Conservation (phyloP, 345 rosid genomes). For the Eutrema yunnanense region DNA sequence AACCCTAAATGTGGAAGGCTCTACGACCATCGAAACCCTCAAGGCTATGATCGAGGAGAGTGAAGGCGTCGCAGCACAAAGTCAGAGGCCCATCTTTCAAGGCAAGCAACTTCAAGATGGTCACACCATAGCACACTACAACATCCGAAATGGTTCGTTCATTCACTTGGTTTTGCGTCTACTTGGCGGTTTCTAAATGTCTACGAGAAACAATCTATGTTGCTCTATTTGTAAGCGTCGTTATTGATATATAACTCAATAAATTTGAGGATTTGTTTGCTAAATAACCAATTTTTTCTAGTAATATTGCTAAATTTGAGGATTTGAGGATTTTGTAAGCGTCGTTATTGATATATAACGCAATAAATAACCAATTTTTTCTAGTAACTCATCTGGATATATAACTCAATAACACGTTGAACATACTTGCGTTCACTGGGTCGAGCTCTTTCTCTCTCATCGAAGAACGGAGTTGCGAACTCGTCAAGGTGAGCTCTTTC, state of each 20-base stretch:
- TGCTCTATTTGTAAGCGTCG: too few species aligned
- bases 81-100: neutral
- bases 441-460: too few species aligned
- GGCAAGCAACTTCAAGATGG: neutral
- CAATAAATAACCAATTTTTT: too few species aligned
- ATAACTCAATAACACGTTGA: too few species aligned
- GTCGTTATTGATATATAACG: too few species aligned
- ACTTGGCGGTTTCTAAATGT: neutral
- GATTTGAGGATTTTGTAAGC: too few species aligned
- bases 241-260: neutral
- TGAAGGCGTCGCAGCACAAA: neutral
- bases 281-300: neutral
- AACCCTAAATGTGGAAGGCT: neutral
- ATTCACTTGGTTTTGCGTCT: constrained; percentile 6
- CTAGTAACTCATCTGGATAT: too few species aligned
- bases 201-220: neutral
- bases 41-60: neutral
- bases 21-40: neutral
- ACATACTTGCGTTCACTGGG: too few species aligned
- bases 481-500: too few species aligned
- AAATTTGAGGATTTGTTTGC: neutral
- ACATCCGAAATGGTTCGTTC: neutral
- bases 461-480: too few species aligned
- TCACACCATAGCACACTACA: neutral
- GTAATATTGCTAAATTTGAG: neutral